Conservation (phyloP, 1,284 basidiomycete species). For the Sanguinoderma infundibulare region DNA sequence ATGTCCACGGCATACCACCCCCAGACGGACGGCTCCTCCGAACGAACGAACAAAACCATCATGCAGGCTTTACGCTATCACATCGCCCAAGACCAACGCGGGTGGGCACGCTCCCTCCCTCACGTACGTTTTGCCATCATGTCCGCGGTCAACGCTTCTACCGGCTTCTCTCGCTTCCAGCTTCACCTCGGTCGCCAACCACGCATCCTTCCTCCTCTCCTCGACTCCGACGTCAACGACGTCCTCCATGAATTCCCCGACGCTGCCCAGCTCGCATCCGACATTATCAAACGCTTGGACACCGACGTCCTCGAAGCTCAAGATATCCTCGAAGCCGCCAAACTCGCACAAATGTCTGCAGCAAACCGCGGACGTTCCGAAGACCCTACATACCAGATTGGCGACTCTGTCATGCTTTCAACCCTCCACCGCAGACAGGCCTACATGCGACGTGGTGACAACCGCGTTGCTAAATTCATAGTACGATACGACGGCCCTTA, state of each 20-base stretch:
- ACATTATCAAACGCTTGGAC: constrained; percentile 8
- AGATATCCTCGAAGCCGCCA: constrained; percentile 23
- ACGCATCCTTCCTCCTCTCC: constrained; percentile 30
- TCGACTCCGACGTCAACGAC: background rate
- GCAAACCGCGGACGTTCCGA: background rate
- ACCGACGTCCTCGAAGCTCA: constrained; percentile 20
- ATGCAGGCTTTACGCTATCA: constrained; percentile 41
- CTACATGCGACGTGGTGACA: constrained; percentile 32
- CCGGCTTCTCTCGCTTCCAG: constrained; percentile 42
- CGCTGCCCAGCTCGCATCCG: background rate
- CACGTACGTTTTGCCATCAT: constrained; percentile 44
- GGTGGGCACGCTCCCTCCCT: constrained; percentile 45
- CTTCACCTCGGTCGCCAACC: constrained; percentile 33
- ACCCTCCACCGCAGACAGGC: constrained; percentile 31
- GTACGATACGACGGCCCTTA: constrained; percentile 40
- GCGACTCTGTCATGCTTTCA: constrained; percentile 35
- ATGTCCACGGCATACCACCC: constrained; percentile 52
- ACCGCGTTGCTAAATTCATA: constrained; percentile 41
- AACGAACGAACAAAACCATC: constrained; percentile 30
- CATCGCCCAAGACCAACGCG: constrained; percentile 44
- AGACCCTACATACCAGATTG: constrained; percentile 11
- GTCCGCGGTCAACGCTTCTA: constrained; percentile 39
- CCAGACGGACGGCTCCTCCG: constrained; percentile 35
- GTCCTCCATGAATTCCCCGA: no score
- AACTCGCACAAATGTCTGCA: constrained; percentile 18